Evolutionary conservation across 2,329 filamentous ascomycete species (phyloP), one percentile per base, ranked within the genome.

Genomic region (Pestalotiopsis sp.): DNA sequence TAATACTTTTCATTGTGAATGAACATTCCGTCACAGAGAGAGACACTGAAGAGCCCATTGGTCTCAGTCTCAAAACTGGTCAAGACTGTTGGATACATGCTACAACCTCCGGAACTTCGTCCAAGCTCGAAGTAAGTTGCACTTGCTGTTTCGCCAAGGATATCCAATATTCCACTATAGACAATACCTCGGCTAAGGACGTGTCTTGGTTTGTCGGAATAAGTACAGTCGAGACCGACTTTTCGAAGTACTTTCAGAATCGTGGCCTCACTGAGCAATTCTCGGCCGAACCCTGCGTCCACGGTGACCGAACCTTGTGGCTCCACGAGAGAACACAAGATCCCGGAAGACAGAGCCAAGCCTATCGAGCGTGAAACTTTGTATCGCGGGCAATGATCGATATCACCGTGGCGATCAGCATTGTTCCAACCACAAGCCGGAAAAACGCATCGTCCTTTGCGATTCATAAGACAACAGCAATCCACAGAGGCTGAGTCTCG

Each of bases 251-350:
- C 45, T 3, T 9, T 17, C 6, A 12, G 0, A 11, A 52, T 9
- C 45, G 3, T n/a, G n/a, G n/a, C 17, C 45, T 4, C 17, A 3
- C 3, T 2, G 14, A 52, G 23, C 0, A n/a, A 7, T 1, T 11
- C 1, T 4, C 3, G 1, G 1, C 4, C 14, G 12, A n/a, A 0
- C 1, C 11, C 17, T n/a, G 20, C 6, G 4, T 6, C 6, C 3
- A 52, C 20, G 23, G 14, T 52, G 45, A 23, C 45, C 11, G 6
- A n/a, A 20, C 45, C n/a, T 52, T 52, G n/a, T 0, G 45, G 45
- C 17, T 52, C 45, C 17, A 52, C 7, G 17, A 52, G 45, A 9
- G n/a, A 23, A n/a, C 45, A 52, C 6, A 52, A 52, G 0, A 52
- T 20, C 2, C 45, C 45, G 7, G 45, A 17, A 1, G 45, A 6